phyloP scores from a whole-genome alignment of 2,329 filamentous ascomycete genomes.

The Fusarium torulosum region DNA sequence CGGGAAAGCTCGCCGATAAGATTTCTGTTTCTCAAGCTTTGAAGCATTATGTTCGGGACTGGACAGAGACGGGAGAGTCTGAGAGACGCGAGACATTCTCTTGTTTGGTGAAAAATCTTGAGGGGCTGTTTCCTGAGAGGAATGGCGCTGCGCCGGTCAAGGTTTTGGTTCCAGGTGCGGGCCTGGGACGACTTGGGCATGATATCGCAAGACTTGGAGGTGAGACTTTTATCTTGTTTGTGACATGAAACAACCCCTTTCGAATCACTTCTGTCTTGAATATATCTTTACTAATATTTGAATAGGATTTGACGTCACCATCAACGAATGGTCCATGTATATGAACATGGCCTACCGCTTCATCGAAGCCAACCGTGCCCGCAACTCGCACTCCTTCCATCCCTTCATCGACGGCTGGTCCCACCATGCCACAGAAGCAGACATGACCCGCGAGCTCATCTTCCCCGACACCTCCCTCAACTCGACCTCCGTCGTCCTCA shows the following conservation, averaged over 20 bases:
- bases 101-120: conserved; percentile 54
- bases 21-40: conserved; percentile 64
- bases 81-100: conserved; percentile 61
- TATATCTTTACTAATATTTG: neutral
- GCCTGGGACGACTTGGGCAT: conserved; percentile 64
- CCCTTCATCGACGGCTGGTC: conserved; percentile 70
- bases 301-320: conserved; percentile 63
- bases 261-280: neutral
- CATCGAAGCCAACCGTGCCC: conserved; percentile 52
- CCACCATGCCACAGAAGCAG: conserved; percentile 62
- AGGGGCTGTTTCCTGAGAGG: conserved; percentile 50
- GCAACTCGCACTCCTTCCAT: conserved; percentile 53
- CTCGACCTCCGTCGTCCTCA: conserved; percentile 57
- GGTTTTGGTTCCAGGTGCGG: conserved; percentile 65
- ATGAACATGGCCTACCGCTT: conserved; percentile 68
- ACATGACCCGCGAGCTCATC: conserved; percentile 60
- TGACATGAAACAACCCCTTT: neutral
- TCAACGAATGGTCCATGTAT: conserved; percentile 70
- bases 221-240: conserved; percentile 19
- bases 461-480: conserved; percentile 60
- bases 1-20: conserved; percentile 58
- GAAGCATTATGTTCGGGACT: conserved; percentile 70
- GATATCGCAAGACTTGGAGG: conserved; percentile 61
- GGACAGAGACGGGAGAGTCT: conserved; percentile 61
- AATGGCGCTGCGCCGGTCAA: conserved; percentile 44